These are phyloP conservation scores for Echinosophora koreensis DNA, from an alignment of 306 rosid species.

Conservation along the genomic window DNA sequence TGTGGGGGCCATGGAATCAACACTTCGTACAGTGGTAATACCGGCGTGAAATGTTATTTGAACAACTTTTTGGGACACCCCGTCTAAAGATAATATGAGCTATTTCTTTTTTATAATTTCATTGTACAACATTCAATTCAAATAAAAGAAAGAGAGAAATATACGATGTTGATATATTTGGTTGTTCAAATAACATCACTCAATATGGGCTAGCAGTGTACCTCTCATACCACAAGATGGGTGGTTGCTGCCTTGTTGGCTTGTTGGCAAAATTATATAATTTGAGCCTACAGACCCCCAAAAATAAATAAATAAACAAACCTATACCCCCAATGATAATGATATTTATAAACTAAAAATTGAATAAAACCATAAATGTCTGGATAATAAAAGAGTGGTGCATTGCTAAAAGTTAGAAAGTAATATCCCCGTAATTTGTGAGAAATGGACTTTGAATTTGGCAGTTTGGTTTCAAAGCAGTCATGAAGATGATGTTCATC, in stretches of 20 bases:
- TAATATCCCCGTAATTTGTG: neutral
- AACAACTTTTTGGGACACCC: too few relatives aligned
- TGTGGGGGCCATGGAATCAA: constrained; percentile 57
- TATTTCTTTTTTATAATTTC: too few relatives aligned
- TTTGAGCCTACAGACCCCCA: neutral
- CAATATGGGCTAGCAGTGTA: neutral
- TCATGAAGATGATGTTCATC: constrained; percentile 32
- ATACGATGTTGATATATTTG: too few relatives aligned
- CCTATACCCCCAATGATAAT: neutral
- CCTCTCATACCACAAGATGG: constrained; percentile 1
- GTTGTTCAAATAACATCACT: too few relatives aligned
- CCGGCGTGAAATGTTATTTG: constrained; percentile 25
- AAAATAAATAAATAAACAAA: too few relatives aligned
- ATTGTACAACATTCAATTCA: too few relatives aligned
- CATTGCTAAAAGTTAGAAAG: neutral
- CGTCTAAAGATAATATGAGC: too few relatives aligned
- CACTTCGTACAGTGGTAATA: constrained; percentile 41
- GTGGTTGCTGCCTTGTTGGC: neutral
- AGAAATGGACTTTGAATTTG: neutral
- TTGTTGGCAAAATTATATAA: constrained; percentile 1
- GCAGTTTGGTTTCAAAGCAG: constrained; percentile 28
- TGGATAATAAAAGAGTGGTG: neutral
- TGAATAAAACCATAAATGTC: neutral
- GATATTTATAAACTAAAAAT: neutral
- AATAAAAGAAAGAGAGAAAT: too few relatives aligned